Percentiles rank a stretch among this genome's conserved stretches.
These are phyloP conservation scores for Pythium dissimile DNA, from an alignment of 352 stramenopile genomes.

Conservation along the genomic window DNA sequence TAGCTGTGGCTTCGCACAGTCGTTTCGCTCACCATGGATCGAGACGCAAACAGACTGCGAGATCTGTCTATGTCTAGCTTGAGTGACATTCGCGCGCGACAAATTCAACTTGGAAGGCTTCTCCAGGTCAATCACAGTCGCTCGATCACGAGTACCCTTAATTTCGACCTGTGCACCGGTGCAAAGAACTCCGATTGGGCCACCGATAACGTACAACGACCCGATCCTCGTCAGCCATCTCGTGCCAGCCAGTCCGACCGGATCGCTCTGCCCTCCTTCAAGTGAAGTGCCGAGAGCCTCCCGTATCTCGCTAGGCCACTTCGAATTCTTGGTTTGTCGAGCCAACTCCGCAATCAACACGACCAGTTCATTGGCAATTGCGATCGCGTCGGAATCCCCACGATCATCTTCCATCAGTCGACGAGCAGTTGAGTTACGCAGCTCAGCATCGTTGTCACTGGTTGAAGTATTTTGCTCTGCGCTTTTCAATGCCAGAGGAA, in stretches of 20 bases:
- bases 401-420: constrained; percentile 2
- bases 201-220: constrained; percentile 15
- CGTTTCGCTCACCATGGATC: not conserved
- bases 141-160: constrained; percentile 8
- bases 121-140: constrained; percentile 10
- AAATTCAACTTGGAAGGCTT: not conserved
- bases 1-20: no score
- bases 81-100: not conserved
- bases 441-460: not conserved
- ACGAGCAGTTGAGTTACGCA: constrained; percentile 16
- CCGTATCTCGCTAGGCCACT: not conserved
- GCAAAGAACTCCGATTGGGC: not conserved
- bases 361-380: constrained; percentile 13
- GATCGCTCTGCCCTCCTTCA: not conserved
- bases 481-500: no score
- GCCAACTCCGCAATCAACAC: not conserved
- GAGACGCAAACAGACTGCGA: not conserved
- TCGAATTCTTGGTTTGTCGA: not conserved
- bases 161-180: constrained; percentile 9
- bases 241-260: no score
- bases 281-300: not conserved
- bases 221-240: not conserved
- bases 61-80: no score
- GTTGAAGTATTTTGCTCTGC: no score
- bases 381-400: not conserved